Conservation (phyloP, 2,329 filamentous ascomycete genomes). For the Colletotrichum eremochloae region DNA sequence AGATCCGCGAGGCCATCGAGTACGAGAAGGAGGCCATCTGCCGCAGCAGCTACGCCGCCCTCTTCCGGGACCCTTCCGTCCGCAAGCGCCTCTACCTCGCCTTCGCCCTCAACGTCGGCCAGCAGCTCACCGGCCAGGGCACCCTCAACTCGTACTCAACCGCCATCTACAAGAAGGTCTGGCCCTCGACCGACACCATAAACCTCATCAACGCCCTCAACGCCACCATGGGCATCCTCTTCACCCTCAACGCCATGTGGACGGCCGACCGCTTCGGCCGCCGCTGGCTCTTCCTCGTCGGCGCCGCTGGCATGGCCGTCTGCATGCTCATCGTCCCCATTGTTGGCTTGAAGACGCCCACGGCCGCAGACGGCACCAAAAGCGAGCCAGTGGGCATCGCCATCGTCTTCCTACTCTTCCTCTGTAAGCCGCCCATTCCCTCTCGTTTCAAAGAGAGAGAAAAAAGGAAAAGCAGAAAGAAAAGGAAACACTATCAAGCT, state of each 20-base stretch:
- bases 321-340: constrained; percentile 77
- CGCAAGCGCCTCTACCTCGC: constrained; percentile 76
- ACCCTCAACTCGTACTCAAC: constrained; percentile 80
- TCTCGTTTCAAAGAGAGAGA: background rate
- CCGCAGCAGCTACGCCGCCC: constrained; percentile 66
- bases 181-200: constrained; percentile 69
- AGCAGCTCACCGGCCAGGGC: constrained; percentile 80
- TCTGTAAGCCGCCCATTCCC: constrained; percentile 67
- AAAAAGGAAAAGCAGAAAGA: too few species aligned
- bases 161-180: constrained; percentile 81
- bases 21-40: constrained; percentile 79
- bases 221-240: constrained; percentile 79
- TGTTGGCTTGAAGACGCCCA: constrained; percentile 64
- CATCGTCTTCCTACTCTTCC: constrained; percentile 77
- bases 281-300: constrained; percentile 77
- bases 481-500: background rate
- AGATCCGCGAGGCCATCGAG: constrained; percentile 76
- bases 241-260: constrained; percentile 81
- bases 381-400: constrained; percentile 71
- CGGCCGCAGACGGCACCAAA: constrained; percentile 65
- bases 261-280: constrained; percentile 79
- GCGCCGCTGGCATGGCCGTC: constrained; percentile 75
- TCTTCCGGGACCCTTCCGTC: constrained; percentile 78
- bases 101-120: constrained; percentile 76
- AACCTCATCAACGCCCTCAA: constrained; percentile 82